These are phyloP conservation scores for Coemansia erecta DNA, from an alignment of 192 early-diverging fungal species.

Conservation along the genomic window DNA sequence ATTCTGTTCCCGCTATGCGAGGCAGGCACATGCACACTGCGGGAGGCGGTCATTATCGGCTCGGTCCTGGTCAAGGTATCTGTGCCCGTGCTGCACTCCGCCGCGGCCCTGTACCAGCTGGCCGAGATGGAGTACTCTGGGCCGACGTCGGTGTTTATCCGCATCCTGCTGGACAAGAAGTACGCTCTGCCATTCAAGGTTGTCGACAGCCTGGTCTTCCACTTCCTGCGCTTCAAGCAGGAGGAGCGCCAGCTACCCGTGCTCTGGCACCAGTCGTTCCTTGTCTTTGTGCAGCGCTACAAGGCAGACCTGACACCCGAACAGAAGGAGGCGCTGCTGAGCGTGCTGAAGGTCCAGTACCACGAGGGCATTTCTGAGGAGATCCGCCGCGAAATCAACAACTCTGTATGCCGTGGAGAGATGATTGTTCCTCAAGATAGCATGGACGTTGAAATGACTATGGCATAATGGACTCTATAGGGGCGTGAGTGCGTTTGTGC, in stretches of 20 bases:
- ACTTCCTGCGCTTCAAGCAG: slow-evolving; percentile 88
- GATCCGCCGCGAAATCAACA: slow-evolving; percentile 85
- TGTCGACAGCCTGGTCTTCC: slow-evolving; percentile 92
- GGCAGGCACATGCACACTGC: slow-evolving; percentile 83
- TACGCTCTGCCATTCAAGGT: slow-evolving; percentile 97
- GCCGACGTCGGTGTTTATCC: slow-evolving; percentile 91
- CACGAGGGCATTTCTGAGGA: slow-evolving; percentile 89
- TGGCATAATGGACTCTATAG: too few species aligned
- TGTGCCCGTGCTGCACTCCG: slow-evolving; percentile 94
- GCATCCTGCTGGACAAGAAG: slow-evolving; percentile 95
- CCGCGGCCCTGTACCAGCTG: slow-evolving; percentile 86
- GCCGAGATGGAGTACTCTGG: slow-evolving; percentile 99
- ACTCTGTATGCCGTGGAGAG: slow-evolving; percentile 69
- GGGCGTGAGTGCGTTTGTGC: too few species aligned
- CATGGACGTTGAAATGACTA: slow-evolving; percentile 42
- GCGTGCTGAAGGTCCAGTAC: slow-evolving; percentile 73
- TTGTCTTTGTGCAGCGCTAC: slow-evolving; percentile 96
- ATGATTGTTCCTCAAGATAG: slow-evolving; percentile 61
- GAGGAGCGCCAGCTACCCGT: slow-evolving; percentile 86
- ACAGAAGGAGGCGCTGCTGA: slow-evolving; percentile 88
- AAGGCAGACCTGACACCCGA: slow-evolving; percentile 93
- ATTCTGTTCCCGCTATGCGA: slow-evolving; percentile 95
- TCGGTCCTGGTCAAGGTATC: slow-evolving; percentile 89
- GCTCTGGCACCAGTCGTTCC: slow-evolving; percentile 94
- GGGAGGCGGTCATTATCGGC: slow-evolving; percentile 95